Conservation (phyloP, 2,329 filamentous ascomycete species). For the Chalaropsis ovoidea region DNA sequence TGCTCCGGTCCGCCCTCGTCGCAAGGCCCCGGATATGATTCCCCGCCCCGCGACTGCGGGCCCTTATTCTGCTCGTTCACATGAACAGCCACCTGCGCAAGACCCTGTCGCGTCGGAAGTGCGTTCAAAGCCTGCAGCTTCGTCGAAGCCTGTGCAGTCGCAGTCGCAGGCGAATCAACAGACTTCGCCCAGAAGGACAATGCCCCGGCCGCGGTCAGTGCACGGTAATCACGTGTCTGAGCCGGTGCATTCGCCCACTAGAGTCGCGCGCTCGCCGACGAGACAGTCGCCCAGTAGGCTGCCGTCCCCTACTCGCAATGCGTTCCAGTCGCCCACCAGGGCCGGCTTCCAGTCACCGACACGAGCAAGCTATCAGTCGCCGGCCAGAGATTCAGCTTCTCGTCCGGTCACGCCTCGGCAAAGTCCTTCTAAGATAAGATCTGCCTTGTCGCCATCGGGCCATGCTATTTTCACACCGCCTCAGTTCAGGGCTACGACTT, state of each 20-base stretch:
- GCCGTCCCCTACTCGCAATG: slow-evolving; percentile 9
- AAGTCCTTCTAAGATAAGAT: slow-evolving; percentile 21
- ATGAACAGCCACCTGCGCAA: slow-evolving; percentile 36
- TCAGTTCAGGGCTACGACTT: slow-evolving; percentile 12
- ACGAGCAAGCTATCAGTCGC: slow-evolving; percentile 15
- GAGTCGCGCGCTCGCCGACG: slow-evolving; percentile 12
- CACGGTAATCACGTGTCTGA: slow-evolving; percentile 22
- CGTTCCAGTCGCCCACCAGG: slow-evolving; percentile 14
- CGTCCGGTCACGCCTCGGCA: slow-evolving; percentile 20
- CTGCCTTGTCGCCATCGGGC: slow-evolving; percentile 12
- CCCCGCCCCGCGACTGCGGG: slow-evolving; percentile 54
- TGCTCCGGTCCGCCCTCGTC: slow-evolving; percentile 52
- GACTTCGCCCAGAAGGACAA: slow-evolving; percentile 44
- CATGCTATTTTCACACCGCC: slow-evolving; percentile 10
- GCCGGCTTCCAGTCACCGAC: slow-evolving; percentile 18
- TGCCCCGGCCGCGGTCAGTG: slow-evolving; percentile 33
- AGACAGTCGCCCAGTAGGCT: slow-evolving; percentile 17
- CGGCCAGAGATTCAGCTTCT: slow-evolving; percentile 16
- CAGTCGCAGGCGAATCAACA: slow-evolving; percentile 34
- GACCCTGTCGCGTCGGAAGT: slow-evolving; percentile 32
- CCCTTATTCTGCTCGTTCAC: slow-evolving; percentile 53
- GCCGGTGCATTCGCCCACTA: slow-evolving; percentile 21
- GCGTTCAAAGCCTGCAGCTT: slow-evolving; percentile 39
- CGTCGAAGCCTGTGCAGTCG: slow-evolving; percentile 30
- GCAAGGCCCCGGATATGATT: slow-evolving; percentile 48